Evolutionary conservation across 2,329 filamentous ascomycete genomes (phyloP), one percentile per base, ranked within the genome.

Genomic region (Venturia carpophila): DNA sequence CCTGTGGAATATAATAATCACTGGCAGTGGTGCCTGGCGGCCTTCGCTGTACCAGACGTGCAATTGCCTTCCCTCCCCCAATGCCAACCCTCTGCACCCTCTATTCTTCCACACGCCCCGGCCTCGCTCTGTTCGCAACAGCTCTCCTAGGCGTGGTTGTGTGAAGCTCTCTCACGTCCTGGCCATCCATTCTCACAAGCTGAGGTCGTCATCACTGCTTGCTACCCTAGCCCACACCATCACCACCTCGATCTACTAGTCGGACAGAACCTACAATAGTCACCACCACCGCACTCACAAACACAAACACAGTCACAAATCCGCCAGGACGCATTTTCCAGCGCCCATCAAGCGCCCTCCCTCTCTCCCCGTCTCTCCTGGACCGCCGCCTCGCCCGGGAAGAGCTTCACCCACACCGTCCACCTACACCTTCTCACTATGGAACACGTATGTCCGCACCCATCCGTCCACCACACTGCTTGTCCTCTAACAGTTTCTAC

Each of bases 381-480:
- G 21, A 24, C 13, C 17, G 3, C 61, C 17, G 10, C 45, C 61
- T 43, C 42, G n/a, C 34, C 61, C 10, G 5, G 7, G 13, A 27
- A 24, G 19, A 52, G 21, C 41, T 43, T 21, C 34, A 37, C 37
- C 52, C 34, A 39, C 34, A 39, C 30, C 49, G 7, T 24, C 60
- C 34, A 21, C 30, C 7, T 30, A 43, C 37, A 39, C 24, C 21
- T 11, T 10, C 27, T 62, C 67, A 66, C 43, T 69, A 76, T 76
- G 75, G 74, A 76, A 63, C 75, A 75, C 71, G 75, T 76, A 75
- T 73, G 74, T 66, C 58, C 34, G 27, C 37, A 19, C 34, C 45
- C 45, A 19, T 27, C n/a, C 45, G 30, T 43, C 10, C 63, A 60
- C 39, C 52, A 43, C n/a, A 43, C 30, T 17, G 37, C 24, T 13